Conservation (phyloP, 345 rosid species). For the Eucalyptus tenuipes region DNA sequence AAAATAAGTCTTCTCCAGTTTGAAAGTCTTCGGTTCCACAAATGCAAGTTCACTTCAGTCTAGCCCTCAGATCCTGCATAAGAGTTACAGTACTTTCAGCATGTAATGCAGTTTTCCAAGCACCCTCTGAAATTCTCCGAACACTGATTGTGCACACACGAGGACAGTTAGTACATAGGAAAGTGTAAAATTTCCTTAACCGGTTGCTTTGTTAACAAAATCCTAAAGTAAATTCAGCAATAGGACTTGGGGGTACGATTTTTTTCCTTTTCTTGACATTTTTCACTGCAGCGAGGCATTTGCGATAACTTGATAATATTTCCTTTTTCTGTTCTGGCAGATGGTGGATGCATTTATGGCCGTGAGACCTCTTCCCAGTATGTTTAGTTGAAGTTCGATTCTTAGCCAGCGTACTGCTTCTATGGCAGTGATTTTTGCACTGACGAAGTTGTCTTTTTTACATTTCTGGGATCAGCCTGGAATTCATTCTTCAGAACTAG, state of each 20-base stretch:
- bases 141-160: not conserved
- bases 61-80: not conserved
- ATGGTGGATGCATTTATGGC: slow-evolving; percentile 96
- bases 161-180: not conserved
- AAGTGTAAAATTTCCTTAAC: not conserved
- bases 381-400: slow-evolving; percentile 33
- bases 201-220: not conserved
- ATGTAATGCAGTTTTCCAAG: not conserved
- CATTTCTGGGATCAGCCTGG: not conserved
- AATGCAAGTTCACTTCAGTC: not conserved
- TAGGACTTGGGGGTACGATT: too few species aligned
- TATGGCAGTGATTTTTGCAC: not conserved
- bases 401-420: not conserved
- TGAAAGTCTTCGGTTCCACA: not conserved
- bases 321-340: slow-evolving; percentile 13
- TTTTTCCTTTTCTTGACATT: too few species aligned
- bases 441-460: not conserved
- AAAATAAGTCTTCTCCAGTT: not conserved
- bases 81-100: not conserved
- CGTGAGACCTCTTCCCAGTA: slow-evolving; percentile 78
- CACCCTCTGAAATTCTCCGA: not conserved
- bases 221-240: not conserved
- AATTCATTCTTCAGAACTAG: not conserved
- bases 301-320: not conserved
- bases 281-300: not conserved